phyloP scores from a whole-genome alignment of 2,329 filamentous ascomycete genomes.

The Ophiocordyceps camponoti-leonardi region DNA sequence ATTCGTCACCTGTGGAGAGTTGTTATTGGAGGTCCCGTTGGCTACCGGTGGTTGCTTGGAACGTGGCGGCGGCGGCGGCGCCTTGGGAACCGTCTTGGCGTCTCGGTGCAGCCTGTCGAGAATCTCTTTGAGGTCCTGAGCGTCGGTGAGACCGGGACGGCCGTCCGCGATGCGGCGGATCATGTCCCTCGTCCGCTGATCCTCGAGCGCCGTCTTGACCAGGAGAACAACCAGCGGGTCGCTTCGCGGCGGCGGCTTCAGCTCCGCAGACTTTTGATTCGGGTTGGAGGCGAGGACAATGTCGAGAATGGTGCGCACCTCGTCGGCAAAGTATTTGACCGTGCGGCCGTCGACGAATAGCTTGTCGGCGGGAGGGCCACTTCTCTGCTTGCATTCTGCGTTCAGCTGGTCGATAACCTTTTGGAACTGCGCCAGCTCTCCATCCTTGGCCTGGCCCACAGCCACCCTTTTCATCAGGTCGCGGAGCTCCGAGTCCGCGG shows the following conservation, averaged over 20 bases:
- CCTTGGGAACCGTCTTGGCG: slow-evolving; percentile 16
- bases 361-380: slow-evolving; percentile 35
- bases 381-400: slow-evolving; percentile 33
- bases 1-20: slow-evolving; percentile 11
- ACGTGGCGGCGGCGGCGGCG: slow-evolving; percentile 10
- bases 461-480: slow-evolving; percentile 74
- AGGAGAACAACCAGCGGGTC: slow-evolving; percentile 38
- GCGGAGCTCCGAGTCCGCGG: slow-evolving; percentile 53
- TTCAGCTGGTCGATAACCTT: slow-evolving; percentile 68
- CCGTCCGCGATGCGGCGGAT: slow-evolving; percentile 36
- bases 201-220: slow-evolving; percentile 39
- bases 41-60: slow-evolving; percentile 11
- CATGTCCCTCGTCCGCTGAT: slow-evolving; percentile 28
- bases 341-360: slow-evolving; percentile 37
- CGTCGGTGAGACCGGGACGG: slow-evolving; percentile 32
- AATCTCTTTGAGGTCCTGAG: slow-evolving; percentile 33
- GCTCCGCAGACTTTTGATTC: slow-evolving; percentile 32
- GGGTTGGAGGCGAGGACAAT: slow-evolving; percentile 43
- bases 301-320: slow-evolving; percentile 37
- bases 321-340: slow-evolving; percentile 42
- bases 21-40: slow-evolving; percentile 11
- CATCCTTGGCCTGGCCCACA: slow-evolving; percentile 51
- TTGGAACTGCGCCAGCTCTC: slow-evolving; percentile 62
- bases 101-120: slow-evolving; percentile 31
- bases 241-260: slow-evolving; percentile 34